Evolutionary conservation across 2,329 filamentous ascomycete species (phyloP).

Genomic region (Magnaporthales sp.): DNA sequence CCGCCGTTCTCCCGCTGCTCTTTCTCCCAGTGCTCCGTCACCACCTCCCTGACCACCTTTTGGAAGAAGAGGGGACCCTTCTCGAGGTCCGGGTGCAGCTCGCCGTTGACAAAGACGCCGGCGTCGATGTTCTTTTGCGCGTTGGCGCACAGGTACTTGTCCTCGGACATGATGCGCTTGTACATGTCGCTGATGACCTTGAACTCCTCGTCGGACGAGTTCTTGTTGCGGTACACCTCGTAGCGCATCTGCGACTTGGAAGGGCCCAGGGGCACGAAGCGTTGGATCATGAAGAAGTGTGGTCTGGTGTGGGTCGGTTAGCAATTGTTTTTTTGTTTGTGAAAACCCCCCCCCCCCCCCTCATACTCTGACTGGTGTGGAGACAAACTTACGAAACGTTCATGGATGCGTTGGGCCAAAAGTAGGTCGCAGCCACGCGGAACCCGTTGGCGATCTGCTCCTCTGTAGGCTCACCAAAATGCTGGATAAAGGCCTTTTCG

Average conservation of each 20-base stretch:
- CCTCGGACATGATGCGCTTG: conserved; percentile 55
- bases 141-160: conserved; percentile 52
- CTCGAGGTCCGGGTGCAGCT: conserved; percentile 53
- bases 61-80: conserved; percentile 45
- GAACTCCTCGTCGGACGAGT: conserved; percentile 51
- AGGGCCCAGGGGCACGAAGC: conserved; percentile 47
- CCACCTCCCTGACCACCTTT: conserved; percentile 14
- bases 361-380: no score
- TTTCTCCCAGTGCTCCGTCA: conserved; percentile 17
- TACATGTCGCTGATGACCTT: conserved; percentile 48
- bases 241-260: conserved; percentile 47
- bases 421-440: conserved; percentile 36
- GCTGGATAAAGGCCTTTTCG: conserved; percentile 38
- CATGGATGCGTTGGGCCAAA: conserved; percentile 41
- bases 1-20: conserved; percentile 13
- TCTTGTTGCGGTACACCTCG: conserved; percentile 54
- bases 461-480: conserved; percentile 35
- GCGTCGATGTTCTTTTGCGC: conserved; percentile 53
- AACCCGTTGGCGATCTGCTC: conserved; percentile 40
- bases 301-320: conserved; percentile 25
- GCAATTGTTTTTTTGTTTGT: neutral
- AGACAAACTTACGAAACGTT: conserved; percentile 35
- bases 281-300: conserved; percentile 57
- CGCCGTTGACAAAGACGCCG: conserved; percentile 53
- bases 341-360: no score